phyloP scores from a whole-genome alignment of 768 basidiomycete genomes.

The Mycena rebaudengoi region DNA sequence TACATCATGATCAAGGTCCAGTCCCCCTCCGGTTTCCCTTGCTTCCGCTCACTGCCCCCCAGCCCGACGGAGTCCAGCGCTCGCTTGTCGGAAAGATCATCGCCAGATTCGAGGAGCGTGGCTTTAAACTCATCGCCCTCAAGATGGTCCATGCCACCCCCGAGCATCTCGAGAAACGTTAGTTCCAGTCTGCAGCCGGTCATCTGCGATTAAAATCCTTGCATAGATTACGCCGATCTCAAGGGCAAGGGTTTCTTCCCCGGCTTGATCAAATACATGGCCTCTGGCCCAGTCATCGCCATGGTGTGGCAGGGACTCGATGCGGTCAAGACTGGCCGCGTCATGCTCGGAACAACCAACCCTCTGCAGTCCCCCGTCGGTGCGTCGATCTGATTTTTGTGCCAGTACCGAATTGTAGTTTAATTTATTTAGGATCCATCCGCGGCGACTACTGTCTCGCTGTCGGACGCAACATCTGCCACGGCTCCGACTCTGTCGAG shows the following conservation, averaged over 20 bases:
- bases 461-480: slow-evolving; percentile 94
- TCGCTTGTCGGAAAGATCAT: slow-evolving; percentile 96
- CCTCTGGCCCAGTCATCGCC: slow-evolving; percentile 92
- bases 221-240: slow-evolving; percentile 93
- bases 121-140: slow-evolving; percentile 95
- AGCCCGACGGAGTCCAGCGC: slow-evolving; percentile 99
- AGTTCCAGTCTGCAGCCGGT: slow-evolving; percentile 28
- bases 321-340: slow-evolving; percentile 94
- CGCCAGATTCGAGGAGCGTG: slow-evolving; percentile 95
- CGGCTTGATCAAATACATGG: slow-evolving; percentile 96
- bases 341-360: slow-evolving; percentile 97
- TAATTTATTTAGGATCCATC: slow-evolving; percentile 74
- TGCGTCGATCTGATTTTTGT: slow-evolving; percentile 44
- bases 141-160: slow-evolving; percentile 86
- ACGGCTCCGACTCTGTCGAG: slow-evolving; percentile 90
- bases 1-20: slow-evolving; percentile 99
- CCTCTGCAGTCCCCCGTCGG: slow-evolving; percentile 90
- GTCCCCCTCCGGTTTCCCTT: neutral
- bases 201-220: slow-evolving; percentile 23
- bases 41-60: slow-evolving; percentile 6
- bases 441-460: slow-evolving; percentile 96
- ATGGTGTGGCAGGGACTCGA: slow-evolving; percentile 97
- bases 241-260: slow-evolving; percentile 96
- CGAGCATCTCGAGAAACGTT: slow-evolving; percentile 92
- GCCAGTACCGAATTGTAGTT: slow-evolving; percentile 9